These are phyloP conservation scores for Serendipita sp. DNA, from an alignment of 768 basidiomycete species.

Conservation along the genomic window DNA sequence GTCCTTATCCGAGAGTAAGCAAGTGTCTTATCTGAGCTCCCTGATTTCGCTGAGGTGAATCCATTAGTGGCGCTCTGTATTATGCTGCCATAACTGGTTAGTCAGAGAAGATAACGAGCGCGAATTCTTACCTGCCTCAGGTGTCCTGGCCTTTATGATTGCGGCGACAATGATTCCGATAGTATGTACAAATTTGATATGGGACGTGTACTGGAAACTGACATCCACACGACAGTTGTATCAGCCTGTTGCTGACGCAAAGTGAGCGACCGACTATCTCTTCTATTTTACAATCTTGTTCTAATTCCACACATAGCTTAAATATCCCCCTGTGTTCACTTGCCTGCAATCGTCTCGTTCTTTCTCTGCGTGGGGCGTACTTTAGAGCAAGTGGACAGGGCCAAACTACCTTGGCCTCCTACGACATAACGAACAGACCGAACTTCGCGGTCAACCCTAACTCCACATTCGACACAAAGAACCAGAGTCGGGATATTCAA, in stretches of 20 bases:
- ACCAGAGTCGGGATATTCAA: not conserved
- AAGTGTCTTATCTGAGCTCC: not conserved
- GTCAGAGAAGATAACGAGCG: not conserved
- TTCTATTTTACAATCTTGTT: not conserved
- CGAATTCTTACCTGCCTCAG: not conserved
- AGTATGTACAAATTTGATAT: not conserved
- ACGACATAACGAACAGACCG: not conserved
- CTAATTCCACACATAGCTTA: not conserved
- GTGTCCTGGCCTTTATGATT: not conserved
- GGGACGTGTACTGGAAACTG: not conserved
- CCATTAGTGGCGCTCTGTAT: not conserved
- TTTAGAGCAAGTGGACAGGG: not conserved
- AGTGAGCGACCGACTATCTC: not conserved
- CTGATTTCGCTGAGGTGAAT: not conserved
- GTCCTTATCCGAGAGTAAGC: slow-evolving; percentile 2
- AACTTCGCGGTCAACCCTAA: not conserved
- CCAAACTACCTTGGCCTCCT: not conserved
- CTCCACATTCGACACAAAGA: not conserved
- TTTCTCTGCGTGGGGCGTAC: not conserved
- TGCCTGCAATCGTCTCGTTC: not conserved
- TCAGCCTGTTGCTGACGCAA: slow-evolving; percentile 4
- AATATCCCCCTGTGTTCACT: not conserved
- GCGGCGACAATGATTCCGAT: not conserved
- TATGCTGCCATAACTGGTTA: slow-evolving; percentile 5
- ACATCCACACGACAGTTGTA: not conserved